Percentiles rank a stretch among this genome's conserved stretches.
Evolutionary conservation across 2,329 filamentous ascomycete genomes (phyloP).

Genomic region (Didymella pinodella): DNA sequence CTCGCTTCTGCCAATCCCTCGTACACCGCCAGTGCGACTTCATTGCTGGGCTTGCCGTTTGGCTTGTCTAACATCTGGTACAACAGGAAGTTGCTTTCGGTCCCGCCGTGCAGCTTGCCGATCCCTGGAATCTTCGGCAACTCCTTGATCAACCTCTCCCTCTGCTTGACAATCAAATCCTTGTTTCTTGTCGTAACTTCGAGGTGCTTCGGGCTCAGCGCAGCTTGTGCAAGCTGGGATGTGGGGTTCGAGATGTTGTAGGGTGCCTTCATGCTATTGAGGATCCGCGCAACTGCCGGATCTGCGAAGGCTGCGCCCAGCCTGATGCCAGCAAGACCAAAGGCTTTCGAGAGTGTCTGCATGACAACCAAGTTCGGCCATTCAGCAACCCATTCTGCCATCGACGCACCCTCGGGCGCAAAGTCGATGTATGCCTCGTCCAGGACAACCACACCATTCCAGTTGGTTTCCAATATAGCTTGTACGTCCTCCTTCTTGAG

Average conservation of each 20-base stretch:
- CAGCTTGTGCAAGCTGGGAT: constrained; percentile 78
- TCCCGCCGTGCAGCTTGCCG: constrained; percentile 81
- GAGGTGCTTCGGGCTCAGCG: constrained; percentile 72
- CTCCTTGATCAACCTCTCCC: constrained; percentile 76
- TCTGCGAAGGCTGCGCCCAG: constrained; percentile 86
- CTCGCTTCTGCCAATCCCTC: constrained; percentile 82
- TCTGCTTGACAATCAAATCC: constrained; percentile 75
- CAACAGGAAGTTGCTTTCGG: constrained; percentile 85
- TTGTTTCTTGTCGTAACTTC: constrained; percentile 75
- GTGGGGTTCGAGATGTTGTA: constrained; percentile 95
- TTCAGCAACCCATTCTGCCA: constrained; percentile 90
- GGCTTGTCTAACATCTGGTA: constrained; percentile 81
- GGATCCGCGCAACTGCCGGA: constrained; percentile 74
- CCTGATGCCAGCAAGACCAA: constrained; percentile 92
- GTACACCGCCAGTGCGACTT: constrained; percentile 79
- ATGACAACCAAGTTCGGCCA: constrained; percentile 97
- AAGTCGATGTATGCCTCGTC: constrained; percentile 99
- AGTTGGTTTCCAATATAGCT: constrained; percentile 78
- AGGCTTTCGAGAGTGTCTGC: constrained; percentile 98
- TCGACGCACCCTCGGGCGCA: constrained; percentile 76
- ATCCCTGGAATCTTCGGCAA: constrained; percentile 79
- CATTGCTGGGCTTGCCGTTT: constrained; percentile 77
- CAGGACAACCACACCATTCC: constrained; percentile 93
- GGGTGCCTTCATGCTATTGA: constrained; percentile 94
- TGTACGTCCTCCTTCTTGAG: constrained; percentile 78